phyloP scores from a whole-genome alignment of 768 basidiomycete genomes.

The Porpolomopsis calyptriformis region DNA sequence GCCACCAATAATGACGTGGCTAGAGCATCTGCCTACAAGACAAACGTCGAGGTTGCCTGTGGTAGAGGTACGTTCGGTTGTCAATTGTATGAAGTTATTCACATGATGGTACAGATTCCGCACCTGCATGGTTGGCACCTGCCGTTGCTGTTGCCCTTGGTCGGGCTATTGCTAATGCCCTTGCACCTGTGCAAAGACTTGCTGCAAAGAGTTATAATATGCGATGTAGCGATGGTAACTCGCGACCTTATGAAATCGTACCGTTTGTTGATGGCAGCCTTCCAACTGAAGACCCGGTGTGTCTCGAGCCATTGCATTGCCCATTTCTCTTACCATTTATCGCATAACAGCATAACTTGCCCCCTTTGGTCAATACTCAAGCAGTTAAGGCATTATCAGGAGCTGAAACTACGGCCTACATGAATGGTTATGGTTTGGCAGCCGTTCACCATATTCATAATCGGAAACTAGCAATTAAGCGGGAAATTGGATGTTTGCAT shows the following conservation, averaged over 20 bases:
- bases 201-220: not conserved
- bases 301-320: not conserved
- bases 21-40: not conserved
- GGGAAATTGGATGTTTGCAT: constrained; percentile 1
- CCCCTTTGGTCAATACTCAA: not conserved
- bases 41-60: not conserved
- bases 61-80: not conserved
- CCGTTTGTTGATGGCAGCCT: not conserved
- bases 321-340: not conserved
- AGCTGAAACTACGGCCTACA: not conserved
- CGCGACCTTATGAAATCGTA: not conserved
- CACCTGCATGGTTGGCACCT: not conserved
- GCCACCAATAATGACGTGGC: not conserved
- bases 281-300: not conserved
- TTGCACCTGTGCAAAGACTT: not conserved
- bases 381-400: not conserved
- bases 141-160: not conserved
- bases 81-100: not conserved
- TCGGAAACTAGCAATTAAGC: not conserved
- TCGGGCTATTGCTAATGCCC: not conserved
- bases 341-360: constrained; percentile 1
- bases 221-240: not conserved
- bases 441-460: not conserved
- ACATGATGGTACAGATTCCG: not conserved
- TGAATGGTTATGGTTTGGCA: constrained; percentile 3